These are phyloP conservation scores for Aspergillus carlsbadensis DNA, from an alignment of 495 filamentous ascomycete species.

Conservation along the genomic window DNA sequence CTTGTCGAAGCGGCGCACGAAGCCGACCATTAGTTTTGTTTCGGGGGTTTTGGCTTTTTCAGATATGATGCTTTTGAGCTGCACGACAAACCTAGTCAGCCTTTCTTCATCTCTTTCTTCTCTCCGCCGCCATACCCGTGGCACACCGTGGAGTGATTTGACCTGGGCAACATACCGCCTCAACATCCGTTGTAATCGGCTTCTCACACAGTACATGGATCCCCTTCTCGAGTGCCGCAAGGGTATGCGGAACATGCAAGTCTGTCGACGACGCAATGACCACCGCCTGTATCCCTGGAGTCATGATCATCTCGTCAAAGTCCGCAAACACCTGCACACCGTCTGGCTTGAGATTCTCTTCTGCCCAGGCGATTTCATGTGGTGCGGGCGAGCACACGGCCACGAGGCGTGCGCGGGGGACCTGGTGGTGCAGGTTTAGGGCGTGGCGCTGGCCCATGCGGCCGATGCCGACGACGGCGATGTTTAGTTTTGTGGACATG, in stretches of 20 bases:
- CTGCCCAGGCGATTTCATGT: conserved; percentile 50
- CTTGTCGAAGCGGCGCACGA: conserved; percentile 55
- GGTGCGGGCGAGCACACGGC: conserved; percentile 50
- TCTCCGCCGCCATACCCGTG: too few species aligned
- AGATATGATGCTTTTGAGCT: too few species aligned
- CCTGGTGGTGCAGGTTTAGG: conserved; percentile 49
- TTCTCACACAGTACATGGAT: conserved; percentile 55
- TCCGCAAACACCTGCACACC: conserved; percentile 40
- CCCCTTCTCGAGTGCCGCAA: conserved; percentile 45
- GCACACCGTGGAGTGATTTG: too few species aligned
- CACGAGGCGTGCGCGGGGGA: conserved; percentile 51
- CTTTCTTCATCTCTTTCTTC: too few species aligned
- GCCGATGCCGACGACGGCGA: conserved; percentile 53
- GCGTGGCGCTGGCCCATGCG: conserved; percentile 59
- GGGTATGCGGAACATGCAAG: conserved; percentile 48
- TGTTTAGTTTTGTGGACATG: too few species aligned
- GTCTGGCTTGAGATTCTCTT: conserved; percentile 36
- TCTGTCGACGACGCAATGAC: conserved; percentile 46
- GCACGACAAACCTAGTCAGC: too few species aligned
- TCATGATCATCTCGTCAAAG: conserved; percentile 50
- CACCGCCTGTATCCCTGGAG: conserved; percentile 47
- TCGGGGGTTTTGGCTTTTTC: conserved; percentile 34
- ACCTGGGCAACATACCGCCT: conserved; percentile 49
- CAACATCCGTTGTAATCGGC: conserved; percentile 40
- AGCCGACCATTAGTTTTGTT: conserved; percentile 57